A percentile compares a stretch with the other conserved stretches of the same genome.
Conservation (phyloP, 2,329 filamentous ascomycete species). For the Immersiporthe knoxdaviesiana region DNA sequence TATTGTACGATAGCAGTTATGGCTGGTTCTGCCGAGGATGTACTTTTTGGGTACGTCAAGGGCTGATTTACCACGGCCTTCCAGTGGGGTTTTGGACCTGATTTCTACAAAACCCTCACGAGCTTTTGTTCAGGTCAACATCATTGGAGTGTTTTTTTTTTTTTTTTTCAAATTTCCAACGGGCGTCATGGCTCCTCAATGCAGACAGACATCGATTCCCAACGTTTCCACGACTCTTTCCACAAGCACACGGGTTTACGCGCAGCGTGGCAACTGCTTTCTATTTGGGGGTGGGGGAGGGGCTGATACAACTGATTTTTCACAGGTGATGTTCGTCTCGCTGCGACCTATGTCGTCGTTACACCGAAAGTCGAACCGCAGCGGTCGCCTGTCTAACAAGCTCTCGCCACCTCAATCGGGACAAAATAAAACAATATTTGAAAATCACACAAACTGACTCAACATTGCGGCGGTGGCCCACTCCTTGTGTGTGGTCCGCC, state of each 20-base stretch:
- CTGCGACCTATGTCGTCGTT: neutral
- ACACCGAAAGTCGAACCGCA: neutral
- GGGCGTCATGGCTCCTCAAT: conserved; percentile 23
- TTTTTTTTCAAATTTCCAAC: conserved; percentile 16
- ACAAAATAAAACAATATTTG: too few relatives aligned
- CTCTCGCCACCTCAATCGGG: neutral
- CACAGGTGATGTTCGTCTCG: conserved; percentile 1
- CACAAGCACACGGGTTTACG: neutral
- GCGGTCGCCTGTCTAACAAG: neutral
- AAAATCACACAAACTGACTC: conserved; percentile 1
- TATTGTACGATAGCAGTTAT: conserved; percentile 28
- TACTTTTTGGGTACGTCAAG: conserved; percentile 16
- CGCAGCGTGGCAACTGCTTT: conserved; percentile 1
- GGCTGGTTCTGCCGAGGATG: conserved; percentile 15
- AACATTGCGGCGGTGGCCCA: conserved; percentile 13
- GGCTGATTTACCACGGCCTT: conserved; percentile 13
- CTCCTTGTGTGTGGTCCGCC: conserved; percentile 29
- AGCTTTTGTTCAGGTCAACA: conserved; percentile 13
- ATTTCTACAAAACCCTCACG: conserved; percentile 6
- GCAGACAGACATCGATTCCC: conserved; percentile 26
- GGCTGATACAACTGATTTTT: conserved; percentile 27
- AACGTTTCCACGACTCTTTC: neutral
- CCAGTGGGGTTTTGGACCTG: conserved; percentile 7
- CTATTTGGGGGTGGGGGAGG: too few relatives aligned
- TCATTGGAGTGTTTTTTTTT: conserved; percentile 4